Base-by-base conservation (phyloP, 1,284 basidiomycete species). In the Ustilago sp. region DNA sequence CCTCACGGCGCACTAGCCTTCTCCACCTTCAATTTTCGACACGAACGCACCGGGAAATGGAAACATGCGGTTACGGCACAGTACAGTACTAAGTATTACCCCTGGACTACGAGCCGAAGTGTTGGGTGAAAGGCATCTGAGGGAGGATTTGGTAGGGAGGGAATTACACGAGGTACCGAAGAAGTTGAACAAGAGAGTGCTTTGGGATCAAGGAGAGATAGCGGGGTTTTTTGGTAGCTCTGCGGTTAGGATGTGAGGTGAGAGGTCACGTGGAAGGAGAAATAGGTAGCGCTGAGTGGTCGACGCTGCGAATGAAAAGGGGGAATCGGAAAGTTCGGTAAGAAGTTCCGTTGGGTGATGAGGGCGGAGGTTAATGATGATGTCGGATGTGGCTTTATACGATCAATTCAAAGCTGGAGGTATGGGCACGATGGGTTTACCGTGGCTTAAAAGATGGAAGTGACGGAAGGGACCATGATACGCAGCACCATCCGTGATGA, bases 111-210 rank as follows among this genome's bases (percentile, higher is more conserved):
- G 38, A 8, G 43, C 34, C 8, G 53, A 55, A 6, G 31, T 66
- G 38, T 1, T 60, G 9, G 64, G 64, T 11, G 64, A 66, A 32
- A 58, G 58, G 3, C 45, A 66, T n/a, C 56, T 60, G 50, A 51
- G 50, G 13, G 39, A 19, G 7, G 15, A 28, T 23, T 8, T 15
- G 23, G 63, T 39, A 6, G 41, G 28, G 17, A 13, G 41, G 32
- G 8, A 13, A 32, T 11, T 15, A 7, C 5, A 3, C 3, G 55
- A 52, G 39, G 35, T 13, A n/a, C 35, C 7, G 15, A 8, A 41
- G 1, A 17, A 13, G 23, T 43, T 57, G 38, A 4, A 47, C 19
- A 19, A 15, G 2, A 2, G 9, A 1, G 55, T 56, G 2, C 2
- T 13, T 8, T 65, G 56, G 56, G 34, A 65, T 39, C 32, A 19